A percentile compares a stretch with the other conserved stretches of the same genome.
These are phyloP conservation scores for Corrigiola litoralis DNA, from an alignment of 179 eudicot genomes.

Conservation along the genomic window DNA sequence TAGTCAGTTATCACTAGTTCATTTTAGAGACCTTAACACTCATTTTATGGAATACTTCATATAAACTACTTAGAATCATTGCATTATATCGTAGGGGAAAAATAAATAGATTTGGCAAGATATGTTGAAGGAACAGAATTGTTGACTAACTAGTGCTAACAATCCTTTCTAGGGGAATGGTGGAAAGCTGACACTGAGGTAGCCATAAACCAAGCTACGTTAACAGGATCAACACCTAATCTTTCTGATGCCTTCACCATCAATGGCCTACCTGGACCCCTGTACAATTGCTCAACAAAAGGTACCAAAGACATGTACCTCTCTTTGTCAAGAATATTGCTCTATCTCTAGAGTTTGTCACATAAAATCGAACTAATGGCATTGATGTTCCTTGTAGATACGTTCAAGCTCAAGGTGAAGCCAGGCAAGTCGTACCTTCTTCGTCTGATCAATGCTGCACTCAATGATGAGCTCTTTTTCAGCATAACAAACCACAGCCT, in stretches of 20 bases:
- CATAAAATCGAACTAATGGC: no score
- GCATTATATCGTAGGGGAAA: no score
- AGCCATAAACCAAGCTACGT: constrained; percentile 42
- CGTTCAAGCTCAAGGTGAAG: constrained; percentile 52
- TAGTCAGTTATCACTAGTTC: no score
- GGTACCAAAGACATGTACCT: constrained; percentile 20
- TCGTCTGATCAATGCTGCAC: constrained; percentile 53
- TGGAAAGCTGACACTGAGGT: constrained; percentile 46
- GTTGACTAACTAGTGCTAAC: no score
- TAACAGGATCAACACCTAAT: constrained; percentile 52
- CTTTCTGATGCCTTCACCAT: constrained; percentile 61
- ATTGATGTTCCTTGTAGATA: constrained; percentile 27
- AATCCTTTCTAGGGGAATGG: constrained; percentile 74
- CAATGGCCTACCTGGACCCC: constrained; percentile 61
- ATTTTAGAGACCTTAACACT: no score
- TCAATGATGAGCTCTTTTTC: constrained; percentile 60
- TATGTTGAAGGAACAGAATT: no score
- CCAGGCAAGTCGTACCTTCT: constrained; percentile 53
- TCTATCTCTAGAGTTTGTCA: neutral
- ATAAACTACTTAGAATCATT: no score
- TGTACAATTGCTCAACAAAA: constrained; percentile 51
- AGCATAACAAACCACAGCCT: constrained; percentile 55
- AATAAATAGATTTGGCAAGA: no score
- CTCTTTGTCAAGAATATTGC: neutral
- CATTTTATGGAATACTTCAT: no score